phyloP scores from a whole-genome alignment of 2,329 filamentous ascomycete species.

The Proliferodiscus dingleyae region DNA sequence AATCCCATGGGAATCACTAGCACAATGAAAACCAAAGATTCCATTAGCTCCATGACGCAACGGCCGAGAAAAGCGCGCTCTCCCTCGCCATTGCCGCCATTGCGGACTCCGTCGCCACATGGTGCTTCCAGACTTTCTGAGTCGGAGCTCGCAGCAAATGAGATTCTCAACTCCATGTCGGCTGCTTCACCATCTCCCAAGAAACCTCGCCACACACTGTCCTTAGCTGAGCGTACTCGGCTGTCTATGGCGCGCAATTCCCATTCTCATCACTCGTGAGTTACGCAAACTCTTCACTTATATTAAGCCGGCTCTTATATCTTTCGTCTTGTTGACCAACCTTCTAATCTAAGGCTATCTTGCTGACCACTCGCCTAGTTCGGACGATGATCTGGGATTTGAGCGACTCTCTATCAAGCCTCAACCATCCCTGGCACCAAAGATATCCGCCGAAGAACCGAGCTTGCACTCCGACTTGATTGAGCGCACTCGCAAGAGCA shows the following conservation, averaged over 20 bases:
- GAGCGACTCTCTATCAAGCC: constrained; percentile 22
- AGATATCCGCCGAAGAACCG: constrained; percentile 12
- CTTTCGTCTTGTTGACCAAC: too few relatives aligned
- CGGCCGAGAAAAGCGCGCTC: background rate
- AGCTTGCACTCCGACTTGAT: constrained; percentile 36
- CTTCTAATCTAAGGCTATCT: background rate
- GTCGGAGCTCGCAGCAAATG: constrained; percentile 47
- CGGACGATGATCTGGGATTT: constrained; percentile 28
- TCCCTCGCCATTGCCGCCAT: constrained; percentile 6
- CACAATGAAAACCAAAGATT: background rate
- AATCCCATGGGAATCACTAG: background rate
- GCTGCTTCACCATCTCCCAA: constrained; percentile 53
- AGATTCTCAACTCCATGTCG: constrained; percentile 51
- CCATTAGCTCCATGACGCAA: background rate
- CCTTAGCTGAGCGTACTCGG: constrained; percentile 73
- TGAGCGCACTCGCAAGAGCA: constrained; percentile 54
- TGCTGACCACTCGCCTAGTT: background rate
- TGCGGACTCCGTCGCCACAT: constrained; percentile 6
- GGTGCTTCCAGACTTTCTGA: constrained; percentile 16
- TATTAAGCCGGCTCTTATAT: too few relatives aligned
- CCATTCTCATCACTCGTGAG: constrained; percentile 27
- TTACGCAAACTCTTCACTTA: too few relatives aligned
- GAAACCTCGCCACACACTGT: constrained; percentile 53
- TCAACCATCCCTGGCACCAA: constrained; percentile 11
- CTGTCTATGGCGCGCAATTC: constrained; percentile 69